Base-by-base conservation (phyloP, 257 asterid genomes). In the Solanum ahanhuiri region DNA sequence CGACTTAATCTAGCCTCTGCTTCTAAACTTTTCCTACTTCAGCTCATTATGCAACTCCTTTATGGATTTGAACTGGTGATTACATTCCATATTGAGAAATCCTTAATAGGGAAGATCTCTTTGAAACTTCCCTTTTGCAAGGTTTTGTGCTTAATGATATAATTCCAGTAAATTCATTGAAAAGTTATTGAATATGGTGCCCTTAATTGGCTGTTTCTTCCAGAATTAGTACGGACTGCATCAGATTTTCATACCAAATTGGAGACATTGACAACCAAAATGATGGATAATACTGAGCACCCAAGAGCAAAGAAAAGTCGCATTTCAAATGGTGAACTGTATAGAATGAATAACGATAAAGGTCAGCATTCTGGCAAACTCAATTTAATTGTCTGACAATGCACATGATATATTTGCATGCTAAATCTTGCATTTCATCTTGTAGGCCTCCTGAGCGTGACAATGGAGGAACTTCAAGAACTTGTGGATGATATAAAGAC, bases 391-490 rank as follows among this genome's bases (percentile, higher is more conserved):
- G 2, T 12, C 11, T 28, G 84, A 79, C 39, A 20, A 23, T 83
- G 79, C 14, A 35, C 39, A 6, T 83, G 63, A 83, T 15, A 57
- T 23, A 83, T 17, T n/a, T 64, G 51, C 37, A 2, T 41, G 60
- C 18, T 64, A 83, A 83, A 63, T 9, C 7, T 30, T 83, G 79
- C 64, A 83, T 83, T 23, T 64, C 67, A 69, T 69, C 30, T 37
- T 83, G 39, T 83, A 83, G 86, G 86, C 60, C 63, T 83, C n/a
- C 30, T 83, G 48, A 37, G 39, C 64, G 86, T 58, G 18, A 37
- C 73, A 23, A 33, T 39, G 37, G 86, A 83, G 73, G 86, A 83
- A 39, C 86, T 83, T 83, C 58, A 64, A 39, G 77, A 39, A 83
- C 31, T 83, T 64, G 48, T 37, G 35, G 63, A 83, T 31, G 75